phyloP scores from a whole-genome alignment of 2,329 filamentous ascomycete genomes.

The Boeremia exigua region DNA sequence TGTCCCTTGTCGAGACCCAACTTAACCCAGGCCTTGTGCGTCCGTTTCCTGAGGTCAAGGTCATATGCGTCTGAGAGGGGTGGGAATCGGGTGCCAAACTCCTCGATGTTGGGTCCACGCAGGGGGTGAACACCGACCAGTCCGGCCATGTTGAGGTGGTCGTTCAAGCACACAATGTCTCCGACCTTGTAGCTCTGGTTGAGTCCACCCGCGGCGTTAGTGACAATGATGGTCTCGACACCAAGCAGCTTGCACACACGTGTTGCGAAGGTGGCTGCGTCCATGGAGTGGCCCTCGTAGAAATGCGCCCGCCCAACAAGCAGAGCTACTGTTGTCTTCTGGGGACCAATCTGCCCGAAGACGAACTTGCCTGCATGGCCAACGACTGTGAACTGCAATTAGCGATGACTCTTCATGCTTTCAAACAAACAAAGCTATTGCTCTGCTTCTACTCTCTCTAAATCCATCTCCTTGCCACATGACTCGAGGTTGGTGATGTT shows the following conservation, averaged over 20 bases:
- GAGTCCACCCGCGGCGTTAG: constrained; percentile 70
- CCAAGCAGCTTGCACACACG: constrained; percentile 69
- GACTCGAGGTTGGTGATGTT: background rate
- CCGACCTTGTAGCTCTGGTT: constrained; percentile 69
- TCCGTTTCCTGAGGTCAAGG: constrained; percentile 62
- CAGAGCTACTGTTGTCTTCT: constrained; percentile 63
- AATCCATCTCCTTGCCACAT: background rate
- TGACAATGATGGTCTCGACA: constrained; percentile 67
- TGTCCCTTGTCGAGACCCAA: constrained; percentile 54
- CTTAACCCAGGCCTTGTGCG: constrained; percentile 64
- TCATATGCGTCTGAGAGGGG: constrained; percentile 71
- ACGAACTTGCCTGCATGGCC: constrained; percentile 71
- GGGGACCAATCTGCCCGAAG: constrained; percentile 63
- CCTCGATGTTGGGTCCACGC: constrained; percentile 66
- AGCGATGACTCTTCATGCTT: background rate
- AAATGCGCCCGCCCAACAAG: constrained; percentile 71
- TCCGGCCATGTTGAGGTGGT: constrained; percentile 70
- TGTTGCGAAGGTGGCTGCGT: constrained; percentile 67
- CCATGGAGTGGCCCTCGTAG: constrained; percentile 71
- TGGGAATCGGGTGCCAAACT: constrained; percentile 68
- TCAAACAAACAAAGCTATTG: background rate
- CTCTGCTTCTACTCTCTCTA: no score
- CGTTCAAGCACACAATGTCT: constrained; percentile 69
- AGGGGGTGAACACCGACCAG: constrained; percentile 67
- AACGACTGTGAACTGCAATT: constrained; percentile 48